phyloP scores from a whole-genome alignment of 2,329 filamentous ascomycete species.

The Arachnopeziza araneosa region DNA sequence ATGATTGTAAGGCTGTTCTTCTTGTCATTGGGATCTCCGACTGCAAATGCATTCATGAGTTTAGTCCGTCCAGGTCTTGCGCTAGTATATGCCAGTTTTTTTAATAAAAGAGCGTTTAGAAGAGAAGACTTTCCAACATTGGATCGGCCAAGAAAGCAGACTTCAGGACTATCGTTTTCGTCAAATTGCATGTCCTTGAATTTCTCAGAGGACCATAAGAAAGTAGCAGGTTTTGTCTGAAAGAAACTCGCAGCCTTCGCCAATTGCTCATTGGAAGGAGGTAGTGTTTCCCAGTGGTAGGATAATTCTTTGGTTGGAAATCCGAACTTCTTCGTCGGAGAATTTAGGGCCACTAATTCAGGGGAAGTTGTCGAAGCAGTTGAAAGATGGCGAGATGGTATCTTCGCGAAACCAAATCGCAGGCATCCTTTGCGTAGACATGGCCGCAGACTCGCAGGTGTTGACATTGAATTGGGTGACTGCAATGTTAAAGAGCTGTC shows the following conservation, averaged over 20 bases:
- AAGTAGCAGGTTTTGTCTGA: conserved; percentile 40
- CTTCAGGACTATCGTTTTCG: conserved; percentile 35
- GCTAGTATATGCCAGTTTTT: conserved; percentile 48
- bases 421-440: conserved; percentile 4
- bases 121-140: conserved; percentile 67
- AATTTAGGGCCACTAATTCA: background rate
- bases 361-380: conserved; percentile 1
- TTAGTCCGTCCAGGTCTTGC: conserved; percentile 56
- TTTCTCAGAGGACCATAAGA: conserved; percentile 53
- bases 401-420: background rate
- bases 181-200: conserved; percentile 54
- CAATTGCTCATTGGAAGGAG: conserved; percentile 39
- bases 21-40: conserved; percentile 38
- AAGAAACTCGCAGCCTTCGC: conserved; percentile 42
- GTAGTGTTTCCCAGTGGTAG: conserved; percentile 46
- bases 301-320: conserved; percentile 23
- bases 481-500: background rate
- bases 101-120: conserved; percentile 56
- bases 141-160: conserved; percentile 58
- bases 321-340: background rate
- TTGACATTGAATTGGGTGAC: conserved; percentile 6
- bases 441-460: conserved; percentile 7
- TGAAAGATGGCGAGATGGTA: background rate
- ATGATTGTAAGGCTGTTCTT: conserved; percentile 47
- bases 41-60: conserved; percentile 61